A percentile compares a stretch with the other conserved stretches of the same genome.
Conservation (phyloP, 345 rosid genomes). For the Eucalyptus melliodora region DNA sequence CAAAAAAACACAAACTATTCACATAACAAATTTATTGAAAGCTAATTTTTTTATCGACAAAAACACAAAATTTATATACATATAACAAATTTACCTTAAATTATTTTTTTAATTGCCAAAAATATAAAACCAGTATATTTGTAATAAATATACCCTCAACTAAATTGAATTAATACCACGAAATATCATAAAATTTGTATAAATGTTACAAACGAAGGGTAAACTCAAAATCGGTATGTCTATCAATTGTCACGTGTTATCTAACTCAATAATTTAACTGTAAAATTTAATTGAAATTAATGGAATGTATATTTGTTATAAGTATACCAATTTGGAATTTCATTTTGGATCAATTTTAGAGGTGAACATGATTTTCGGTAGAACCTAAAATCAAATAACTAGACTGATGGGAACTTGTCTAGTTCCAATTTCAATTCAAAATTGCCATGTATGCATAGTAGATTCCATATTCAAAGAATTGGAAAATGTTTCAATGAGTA, state of each 20-base stretch:
- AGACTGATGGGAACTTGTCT: no score
- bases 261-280: accelerated
- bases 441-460: accelerated
- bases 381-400: accelerated
- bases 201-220: no score
- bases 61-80: accelerated
- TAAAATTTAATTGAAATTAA: no score
- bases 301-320: accelerated
- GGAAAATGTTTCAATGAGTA: no score
- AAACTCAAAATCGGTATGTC: accelerated
- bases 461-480: no score
- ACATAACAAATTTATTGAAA: no score
- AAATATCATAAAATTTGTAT: no score
- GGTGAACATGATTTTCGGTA: no score
- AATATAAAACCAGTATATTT: accelerated
- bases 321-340: no score
- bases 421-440: accelerated
- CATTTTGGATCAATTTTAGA: no score
- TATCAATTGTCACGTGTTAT: accelerated
- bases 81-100: no score
- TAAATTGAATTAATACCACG: no score
- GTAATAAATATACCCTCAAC: accelerated
- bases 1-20: accelerated
- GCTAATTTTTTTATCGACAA: accelerated
- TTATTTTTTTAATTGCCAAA: accelerated